Evolutionary conservation across 306 rosid species (phyloP), one percentile per base, ranked within the genome.

Genomic region (Begonia fuchsioides): DNA sequence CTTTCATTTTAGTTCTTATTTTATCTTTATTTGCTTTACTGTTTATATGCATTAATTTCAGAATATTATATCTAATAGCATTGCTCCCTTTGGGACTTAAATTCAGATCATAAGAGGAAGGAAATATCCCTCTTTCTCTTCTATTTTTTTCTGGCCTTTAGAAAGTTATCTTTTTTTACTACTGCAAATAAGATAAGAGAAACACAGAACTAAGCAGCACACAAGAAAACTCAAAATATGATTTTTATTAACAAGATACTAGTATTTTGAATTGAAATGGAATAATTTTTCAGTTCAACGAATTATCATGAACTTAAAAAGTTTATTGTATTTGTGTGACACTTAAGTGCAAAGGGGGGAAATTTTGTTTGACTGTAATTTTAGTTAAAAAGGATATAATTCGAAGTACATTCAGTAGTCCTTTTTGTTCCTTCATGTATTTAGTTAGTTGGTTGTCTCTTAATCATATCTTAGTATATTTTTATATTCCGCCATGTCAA

Each of bases 1-100:
- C 51, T 44, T 20, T 53, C 15, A n/a, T 51, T 50, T 57, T 68
- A 17, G 17, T 52, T 53, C 54, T 38, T 9, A n/a, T 13, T 45
- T 20, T 11, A 46, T 19, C 51, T 59, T 57, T 52, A 8, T 13
- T 54, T 19, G 39, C 56, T 15, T 16, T 39, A 47, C 43, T 53
- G 32, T 59, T 26, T 26, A 26, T 10, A 38, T 49, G 15, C 32
- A 12, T 52, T 41, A 39, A 13, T 58, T 52, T 35, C 14, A 58
- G 35, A 6, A 26, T 26, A 26, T 26, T 26, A 26, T 20, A 20
- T 20, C 32, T 20, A 20, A 20, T 20, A 20, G 2, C 32, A 20
- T 26, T 26, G 35, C 1, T 26, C 8, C 5, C 35, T 26, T 26
- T 4, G 35, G 35, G 35, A 4, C 41, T 13, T 17, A 3, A 16